A percentile compares a stretch with the other conserved stretches of the same genome.
phyloP scores from a whole-genome alignment of 371 early-diverging fungal species.

The Gilbertella persicaria region DNA sequence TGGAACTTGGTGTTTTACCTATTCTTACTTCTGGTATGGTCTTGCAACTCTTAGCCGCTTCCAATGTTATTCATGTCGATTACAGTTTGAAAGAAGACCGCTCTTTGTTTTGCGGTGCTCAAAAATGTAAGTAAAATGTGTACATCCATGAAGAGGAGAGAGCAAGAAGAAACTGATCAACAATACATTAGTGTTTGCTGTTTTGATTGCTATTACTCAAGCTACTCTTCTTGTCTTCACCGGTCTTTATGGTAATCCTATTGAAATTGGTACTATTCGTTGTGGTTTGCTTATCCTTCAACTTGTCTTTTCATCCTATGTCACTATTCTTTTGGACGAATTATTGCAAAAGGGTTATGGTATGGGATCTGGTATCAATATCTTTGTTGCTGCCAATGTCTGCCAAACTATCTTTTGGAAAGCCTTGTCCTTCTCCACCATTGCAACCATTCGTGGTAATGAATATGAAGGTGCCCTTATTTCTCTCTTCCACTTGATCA shows the following conservation, averaged over 20 bases:
- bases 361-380: conserved; percentile 99
- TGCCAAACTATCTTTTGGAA: conserved; percentile 99
- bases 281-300: conserved; percentile 95
- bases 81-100: conserved; percentile 98
- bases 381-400: conserved; percentile 99
- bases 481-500: conserved; percentile 93
- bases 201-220: conserved; percentile 94
- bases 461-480: conserved; percentile 99
- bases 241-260: conserved; percentile 98
- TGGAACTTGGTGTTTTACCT: conserved; percentile 99
- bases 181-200: conserved; percentile 71
- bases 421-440: conserved; percentile 95
- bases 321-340: conserved; percentile 99
- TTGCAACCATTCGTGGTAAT: conserved; percentile 96
- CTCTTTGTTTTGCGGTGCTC: conserved; percentile 97
- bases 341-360: conserved; percentile 99
- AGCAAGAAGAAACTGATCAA: not conserved
- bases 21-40: conserved; percentile 99
- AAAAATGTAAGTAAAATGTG: conserved; percentile 79
- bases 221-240: conserved; percentile 97
- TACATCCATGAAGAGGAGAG: not conserved
- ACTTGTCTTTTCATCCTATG: conserved; percentile 95
- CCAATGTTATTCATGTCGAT: conserved; percentile 97
- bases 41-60: conserved; percentile 97
- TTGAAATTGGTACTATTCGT: conserved; percentile 92